phyloP scores from a whole-genome alignment of 371 early-diverging fungal species.

The Astathelohania contejeani region DNA sequence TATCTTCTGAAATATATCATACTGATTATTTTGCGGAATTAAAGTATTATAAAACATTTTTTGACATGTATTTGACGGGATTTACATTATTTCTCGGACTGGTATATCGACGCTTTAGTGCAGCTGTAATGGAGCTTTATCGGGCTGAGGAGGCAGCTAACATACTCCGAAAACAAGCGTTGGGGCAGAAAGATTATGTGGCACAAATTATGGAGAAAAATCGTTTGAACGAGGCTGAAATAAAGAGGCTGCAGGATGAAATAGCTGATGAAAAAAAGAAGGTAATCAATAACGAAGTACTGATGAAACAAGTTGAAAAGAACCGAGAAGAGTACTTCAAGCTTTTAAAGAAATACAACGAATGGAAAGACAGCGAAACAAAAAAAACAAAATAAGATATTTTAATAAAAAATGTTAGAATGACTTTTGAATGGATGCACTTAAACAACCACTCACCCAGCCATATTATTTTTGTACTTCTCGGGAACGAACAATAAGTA shows the following conservation, averaged over 20 bases:
- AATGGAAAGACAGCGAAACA: constrained; percentile 10
- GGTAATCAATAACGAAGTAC: constrained; percentile 6
- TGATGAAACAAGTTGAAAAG: constrained; percentile 24
- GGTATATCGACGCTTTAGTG: constrained; percentile 17
- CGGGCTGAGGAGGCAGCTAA: constrained; percentile 14
- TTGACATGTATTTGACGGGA: constrained; percentile 16
- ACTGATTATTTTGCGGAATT: no score
- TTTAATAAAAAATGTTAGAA: no score
- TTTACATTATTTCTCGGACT: constrained; percentile 29
- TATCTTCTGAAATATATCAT: no score
- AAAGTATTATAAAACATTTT: no score
- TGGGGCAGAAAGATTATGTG: constrained; percentile 19
- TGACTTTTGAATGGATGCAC: no score
- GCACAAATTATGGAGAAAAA: constrained; percentile 10
- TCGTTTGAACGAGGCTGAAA: constrained; percentile 6
- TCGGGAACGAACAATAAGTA: no score
- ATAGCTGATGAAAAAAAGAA: constrained; percentile 9
- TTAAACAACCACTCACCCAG: no score
- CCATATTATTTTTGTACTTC: no score
- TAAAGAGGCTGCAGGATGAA: constrained; percentile 7
- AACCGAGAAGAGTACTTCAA: constrained; percentile 28
- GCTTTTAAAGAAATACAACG: constrained; percentile 27
- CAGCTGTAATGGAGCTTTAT: constrained; percentile 6
- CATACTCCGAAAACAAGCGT: constrained; percentile 18
- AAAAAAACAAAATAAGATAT: constrained; percentile 27